phyloP scores from a whole-genome alignment of 225 moss, liverwort and hornwort genomes.

The Physcomitrellopsis africana region DNA sequence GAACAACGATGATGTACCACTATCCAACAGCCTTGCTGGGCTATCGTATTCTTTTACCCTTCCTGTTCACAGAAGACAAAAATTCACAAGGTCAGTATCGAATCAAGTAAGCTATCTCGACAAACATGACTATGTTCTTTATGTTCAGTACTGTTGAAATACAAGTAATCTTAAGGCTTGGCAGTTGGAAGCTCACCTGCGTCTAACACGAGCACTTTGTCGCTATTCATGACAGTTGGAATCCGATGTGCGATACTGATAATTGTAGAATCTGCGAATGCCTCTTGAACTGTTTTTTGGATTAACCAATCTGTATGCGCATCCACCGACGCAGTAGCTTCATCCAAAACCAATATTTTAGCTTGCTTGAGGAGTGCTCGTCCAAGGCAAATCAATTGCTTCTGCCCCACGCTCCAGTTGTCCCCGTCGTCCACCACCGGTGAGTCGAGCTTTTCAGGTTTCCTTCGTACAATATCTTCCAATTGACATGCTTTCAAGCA shows the following conservation, averaged over 20 bases:
- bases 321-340: slow-evolving; percentile 62
- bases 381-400: slow-evolving; percentile 55
- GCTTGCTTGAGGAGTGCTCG: slow-evolving; percentile 57
- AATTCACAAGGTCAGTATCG: background rate
- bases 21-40: slow-evolving; percentile 51
- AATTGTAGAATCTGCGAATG: slow-evolving; percentile 46
- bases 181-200: slow-evolving; percentile 35
- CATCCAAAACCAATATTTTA: slow-evolving; percentile 54
- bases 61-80: slow-evolving; percentile 36
- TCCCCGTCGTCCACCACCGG: slow-evolving; percentile 53
- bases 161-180: background rate
- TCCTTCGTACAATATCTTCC: slow-evolving; percentile 37
- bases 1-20: slow-evolving; percentile 44
- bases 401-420: slow-evolving; percentile 64
- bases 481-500: slow-evolving; percentile 70
- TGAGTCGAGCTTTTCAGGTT: slow-evolving; percentile 45
- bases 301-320: slow-evolving; percentile 57
- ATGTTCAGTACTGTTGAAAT: background rate
- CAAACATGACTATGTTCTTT: background rate
- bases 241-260: slow-evolving; percentile 59
- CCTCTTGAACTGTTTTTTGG: slow-evolving; percentile 50
- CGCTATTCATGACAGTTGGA: slow-evolving; percentile 61
- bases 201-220: slow-evolving; percentile 59
- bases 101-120: background rate
- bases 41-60: slow-evolving; percentile 53